Base-by-base conservation (phyloP, 345 rosid species). In the Trapa incisa region DNA sequence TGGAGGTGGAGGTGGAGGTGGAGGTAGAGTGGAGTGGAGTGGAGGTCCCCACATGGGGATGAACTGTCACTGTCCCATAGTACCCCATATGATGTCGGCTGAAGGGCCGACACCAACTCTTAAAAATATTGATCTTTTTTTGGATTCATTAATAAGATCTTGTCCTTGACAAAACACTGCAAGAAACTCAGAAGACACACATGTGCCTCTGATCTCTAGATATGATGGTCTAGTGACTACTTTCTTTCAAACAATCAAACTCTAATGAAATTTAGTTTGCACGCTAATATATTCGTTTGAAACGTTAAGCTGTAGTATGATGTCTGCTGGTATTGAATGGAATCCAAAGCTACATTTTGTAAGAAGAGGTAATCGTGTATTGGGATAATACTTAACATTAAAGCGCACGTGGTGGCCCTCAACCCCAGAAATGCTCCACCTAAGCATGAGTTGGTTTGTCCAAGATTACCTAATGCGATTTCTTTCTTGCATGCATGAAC, bases 41-140 rank as follows among this genome's bases (percentile, higher is more conserved):
- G 22, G 43, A 41, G 22, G 72, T 60, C 66, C 66, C 72, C 72
- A 69, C 66, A 62, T 69, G 72, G 71, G 72, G n/a, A 5, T 39
- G 64, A 68, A 68, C 65, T 69, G 57, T 36, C n/a, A 66, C 32
- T 58, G 71, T 47, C 57, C 56, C 65, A 41, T 8, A 43, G 71
- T 66, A 61, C 61, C 61, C 66, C 72, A 69, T 8, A 3, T 22
- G 54, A 65, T 56, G 72, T 69, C 60, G 72, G 72, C 45, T 32
- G 36, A 39, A 37, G 42, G 70, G 71, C 29, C 56, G 71, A 69
- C 72, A 69, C 14, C 5, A 37, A 15, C 37, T 58, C 60, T 38
- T 35, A 61, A 61, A 22, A 61, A 17, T 32, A 62, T 32, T 47
- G 0, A 14, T 1, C 29, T 32, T 58, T 29, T 37, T 37, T 53